Base-by-base conservation (phyloP, 176 grass and related monocot genomes). In the Bromus sterilis region DNA sequence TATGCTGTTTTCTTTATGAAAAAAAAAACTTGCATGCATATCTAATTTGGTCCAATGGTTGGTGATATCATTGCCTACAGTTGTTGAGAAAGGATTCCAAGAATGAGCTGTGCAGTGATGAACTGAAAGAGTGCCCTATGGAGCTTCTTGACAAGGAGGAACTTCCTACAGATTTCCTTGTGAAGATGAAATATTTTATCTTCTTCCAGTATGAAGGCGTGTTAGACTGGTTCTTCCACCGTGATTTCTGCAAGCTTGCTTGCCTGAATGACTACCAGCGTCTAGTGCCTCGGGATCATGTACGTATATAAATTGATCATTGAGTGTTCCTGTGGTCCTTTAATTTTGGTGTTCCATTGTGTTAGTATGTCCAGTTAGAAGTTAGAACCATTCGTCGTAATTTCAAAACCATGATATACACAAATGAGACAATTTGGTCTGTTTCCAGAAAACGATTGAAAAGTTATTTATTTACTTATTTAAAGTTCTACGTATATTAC, bases 201-300 rank as follows among this genome's bases (percentile, higher is more conserved):
- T 32, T 30, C 21, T 73, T 72, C n/a, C 26, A 82, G 26, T 2
- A 32, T 60, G 56, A 74, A 43, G 80, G 39, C 6, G 32, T 71
- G 13, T 72, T 82, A 6, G 56, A 59, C 32, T 82, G 68, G 39
- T 74, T 21, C 56, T 82, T 74, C 56, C 68, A 74, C 57, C 68
- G 29, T 48, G 35, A 25, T 61, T 29, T 61, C 68, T 82, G 80
- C 68, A 2, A 33, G 4, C 20, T 34, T 82, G 80, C 56, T 61
- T 21, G 55, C 39, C 40, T 82, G 55, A 21, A 62, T 74, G 80
- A 74, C 68, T 82, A 82, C 39, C 68, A 82, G 13, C 39, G 67
- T 16, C 80, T 82, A 62, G 80, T 82, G 36, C 80, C 57, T 23
- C 39, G 39, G 39, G 46, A 49, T 49, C 39, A 71, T 43, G 68